Evolutionary conservation across 1,284 basidiomycete genomes (phyloP).

Genomic region (Vanrija sp.): DNA sequence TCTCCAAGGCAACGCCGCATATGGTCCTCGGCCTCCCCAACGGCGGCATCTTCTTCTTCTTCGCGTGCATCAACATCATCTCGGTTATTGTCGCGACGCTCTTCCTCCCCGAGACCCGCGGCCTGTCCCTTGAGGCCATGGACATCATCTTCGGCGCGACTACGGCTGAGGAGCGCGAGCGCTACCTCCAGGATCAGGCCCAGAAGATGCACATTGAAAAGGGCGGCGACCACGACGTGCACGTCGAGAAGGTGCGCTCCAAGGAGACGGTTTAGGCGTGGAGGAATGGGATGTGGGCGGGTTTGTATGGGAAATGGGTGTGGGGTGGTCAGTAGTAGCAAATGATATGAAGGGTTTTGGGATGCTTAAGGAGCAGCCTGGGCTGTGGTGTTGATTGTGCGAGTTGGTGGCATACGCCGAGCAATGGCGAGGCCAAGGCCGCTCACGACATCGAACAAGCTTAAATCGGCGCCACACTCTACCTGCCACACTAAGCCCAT

Average conservation of each 20-base stretch:
- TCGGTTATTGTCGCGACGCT: slow-evolving; percentile 46
- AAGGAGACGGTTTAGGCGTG: too few relatives aligned
- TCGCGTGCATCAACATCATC: slow-evolving; percentile 42
- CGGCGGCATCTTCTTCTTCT: slow-evolving; percentile 49
- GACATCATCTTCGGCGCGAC: slow-evolving; percentile 73
- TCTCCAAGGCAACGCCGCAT: slow-evolving; percentile 66
- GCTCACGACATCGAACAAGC: too few relatives aligned
- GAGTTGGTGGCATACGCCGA: too few relatives aligned
- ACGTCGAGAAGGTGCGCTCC: slow-evolving; percentile 14
- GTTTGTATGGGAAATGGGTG: too few relatives aligned
- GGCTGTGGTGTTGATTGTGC: too few relatives aligned
- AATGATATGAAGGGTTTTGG: too few relatives aligned
- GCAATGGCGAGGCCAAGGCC: too few relatives aligned
- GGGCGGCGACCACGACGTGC: slow-evolving; percentile 6
- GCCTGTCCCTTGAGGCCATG: slow-evolving; percentile 59
- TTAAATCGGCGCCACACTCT: too few relatives aligned
- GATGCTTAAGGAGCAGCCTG: too few relatives aligned
- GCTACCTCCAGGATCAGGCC: slow-evolving; percentile 51
- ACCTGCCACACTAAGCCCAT: too few relatives aligned
- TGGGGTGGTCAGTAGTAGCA: too few relatives aligned
- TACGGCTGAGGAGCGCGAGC: slow-evolving; percentile 57
- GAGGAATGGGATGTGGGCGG: too few relatives aligned
- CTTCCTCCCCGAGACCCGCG: slow-evolving; percentile 66
- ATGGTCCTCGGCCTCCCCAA: slow-evolving; percentile 54
- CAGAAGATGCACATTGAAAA: background rate